phyloP scores from a whole-genome alignment of 2,329 filamentous ascomycete genomes.

The Lasiodiplodia gonubiensis region DNA sequence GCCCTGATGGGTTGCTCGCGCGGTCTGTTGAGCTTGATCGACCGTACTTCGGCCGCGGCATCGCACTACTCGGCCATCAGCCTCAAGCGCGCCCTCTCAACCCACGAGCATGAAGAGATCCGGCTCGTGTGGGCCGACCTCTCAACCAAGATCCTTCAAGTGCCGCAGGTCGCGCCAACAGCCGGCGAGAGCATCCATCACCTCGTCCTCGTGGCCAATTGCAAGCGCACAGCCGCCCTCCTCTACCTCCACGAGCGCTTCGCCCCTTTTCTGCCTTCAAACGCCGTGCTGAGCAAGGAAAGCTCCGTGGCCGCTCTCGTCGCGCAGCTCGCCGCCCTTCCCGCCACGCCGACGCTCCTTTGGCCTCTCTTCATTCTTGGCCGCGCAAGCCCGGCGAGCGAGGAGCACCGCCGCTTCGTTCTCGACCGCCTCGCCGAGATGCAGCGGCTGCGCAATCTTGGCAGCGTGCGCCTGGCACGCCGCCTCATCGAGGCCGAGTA shows the following conservation, averaged over 20 bases:
- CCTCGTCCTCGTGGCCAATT: constrained; percentile 37
- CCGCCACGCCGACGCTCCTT: constrained; percentile 24
- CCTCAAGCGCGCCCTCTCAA: constrained; percentile 2
- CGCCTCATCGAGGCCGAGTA: constrained; percentile 23
- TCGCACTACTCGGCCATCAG: not conserved
- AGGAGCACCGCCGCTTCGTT: constrained; percentile 39
- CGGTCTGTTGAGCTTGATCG: constrained; percentile 38
- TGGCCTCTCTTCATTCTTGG: constrained; percentile 34
- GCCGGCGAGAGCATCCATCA: constrained; percentile 31
- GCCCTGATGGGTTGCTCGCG: constrained; percentile 42
- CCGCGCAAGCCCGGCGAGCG: constrained; percentile 34
- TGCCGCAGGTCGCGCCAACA: constrained; percentile 25
- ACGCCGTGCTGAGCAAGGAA: constrained; percentile 9
- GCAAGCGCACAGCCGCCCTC: constrained; percentile 39
- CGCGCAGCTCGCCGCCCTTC: constrained; percentile 19
- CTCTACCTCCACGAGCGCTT: constrained; percentile 38
- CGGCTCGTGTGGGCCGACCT: not conserved
- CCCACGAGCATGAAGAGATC: not conserved
- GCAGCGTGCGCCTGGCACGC: constrained; percentile 35
- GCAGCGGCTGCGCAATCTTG: constrained; percentile 37
- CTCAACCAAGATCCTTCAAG: not conserved
- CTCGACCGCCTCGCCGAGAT: constrained; percentile 37
- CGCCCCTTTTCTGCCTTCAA: constrained; percentile 12
- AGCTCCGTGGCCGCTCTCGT: constrained; percentile 36
- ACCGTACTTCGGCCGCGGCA: constrained; percentile 32